Evolutionary conservation across 2,329 filamentous ascomycete species (phyloP).

Genomic region (Raffaelea ambrosiae): DNA sequence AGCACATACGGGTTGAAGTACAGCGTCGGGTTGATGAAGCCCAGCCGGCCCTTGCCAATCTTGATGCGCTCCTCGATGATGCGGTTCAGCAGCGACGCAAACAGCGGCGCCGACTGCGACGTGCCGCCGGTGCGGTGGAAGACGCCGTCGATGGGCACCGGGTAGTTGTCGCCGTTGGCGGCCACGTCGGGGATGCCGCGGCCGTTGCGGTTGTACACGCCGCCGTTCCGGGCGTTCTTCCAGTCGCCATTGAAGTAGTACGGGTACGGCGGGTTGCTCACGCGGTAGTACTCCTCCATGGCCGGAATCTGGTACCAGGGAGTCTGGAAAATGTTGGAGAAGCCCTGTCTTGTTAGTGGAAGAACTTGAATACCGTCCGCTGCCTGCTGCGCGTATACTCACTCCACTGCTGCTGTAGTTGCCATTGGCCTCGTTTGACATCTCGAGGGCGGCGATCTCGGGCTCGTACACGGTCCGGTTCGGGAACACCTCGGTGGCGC

Average conservation of each 20-base stretch:
- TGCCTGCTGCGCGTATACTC: no score
- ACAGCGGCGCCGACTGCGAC: conserved; percentile 38
- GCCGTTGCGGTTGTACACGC: conserved; percentile 16
- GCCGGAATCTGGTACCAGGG: conserved; percentile 29
- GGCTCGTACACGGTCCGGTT: conserved; percentile 23
- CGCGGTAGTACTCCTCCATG: conserved; percentile 1
- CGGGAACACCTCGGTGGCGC: conserved; percentile 34
- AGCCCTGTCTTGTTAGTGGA: conserved; percentile 31
- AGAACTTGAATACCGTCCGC: not conserved
- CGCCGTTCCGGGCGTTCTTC: conserved; percentile 9
- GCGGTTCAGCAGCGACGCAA: conserved; percentile 37
- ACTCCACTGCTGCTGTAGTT: conserved; percentile 3
- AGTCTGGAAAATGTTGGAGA: conserved; percentile 33
- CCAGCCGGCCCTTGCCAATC: conserved; percentile 30
- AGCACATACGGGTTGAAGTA: conserved; percentile 20
- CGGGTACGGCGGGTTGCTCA: conserved; percentile 17
- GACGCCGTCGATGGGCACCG: not conserved
- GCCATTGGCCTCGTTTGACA: not conserved
- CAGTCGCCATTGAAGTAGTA: conserved; percentile 28
- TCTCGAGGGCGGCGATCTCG: conserved; percentile 1
- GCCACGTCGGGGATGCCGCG: conserved; percentile 15
- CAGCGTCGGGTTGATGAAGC: conserved; percentile 24
- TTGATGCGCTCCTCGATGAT: conserved; percentile 53
- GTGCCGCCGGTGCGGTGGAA: conserved; percentile 6
- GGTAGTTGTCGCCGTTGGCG: conserved; percentile 14